A percentile compares a stretch with the other conserved stretches of the same genome.
Conservation (phyloP, 805 yeast species). For the Zygoascus biomembranicola region DNA sequence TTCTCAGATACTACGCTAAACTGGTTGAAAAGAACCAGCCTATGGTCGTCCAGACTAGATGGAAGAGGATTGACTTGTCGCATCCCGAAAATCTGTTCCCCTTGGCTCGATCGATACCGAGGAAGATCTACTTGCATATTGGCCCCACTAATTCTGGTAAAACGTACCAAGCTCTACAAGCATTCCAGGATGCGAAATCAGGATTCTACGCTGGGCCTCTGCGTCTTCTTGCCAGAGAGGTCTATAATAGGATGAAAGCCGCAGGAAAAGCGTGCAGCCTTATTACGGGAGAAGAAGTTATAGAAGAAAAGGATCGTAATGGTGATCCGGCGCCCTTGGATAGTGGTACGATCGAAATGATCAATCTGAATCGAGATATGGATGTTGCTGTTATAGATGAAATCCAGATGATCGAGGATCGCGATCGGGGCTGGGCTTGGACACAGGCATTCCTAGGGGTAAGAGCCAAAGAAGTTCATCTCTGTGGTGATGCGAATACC, state of each 20-base stretch:
- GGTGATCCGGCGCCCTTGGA: slow-evolving; percentile 72
- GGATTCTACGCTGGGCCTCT: slow-evolving; percentile 96
- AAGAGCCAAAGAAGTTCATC: slow-evolving; percentile 73
- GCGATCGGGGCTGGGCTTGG: slow-evolving; percentile 87
- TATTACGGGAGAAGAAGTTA: slow-evolving; percentile 92
- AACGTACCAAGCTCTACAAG: slow-evolving; percentile 72
- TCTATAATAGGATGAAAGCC: slow-evolving; percentile 68
- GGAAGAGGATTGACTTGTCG: slow-evolving; percentile 44
- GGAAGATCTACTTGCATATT: slow-evolving; percentile 83
- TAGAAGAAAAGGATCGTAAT: slow-evolving; percentile 52
- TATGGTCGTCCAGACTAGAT: neutral
- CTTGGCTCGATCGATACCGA: slow-evolving; percentile 64
- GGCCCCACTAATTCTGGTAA: slow-evolving; percentile 98
- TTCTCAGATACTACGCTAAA: neutral
- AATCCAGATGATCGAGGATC: slow-evolving; percentile 87
- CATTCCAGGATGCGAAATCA: slow-evolving; percentile 51
- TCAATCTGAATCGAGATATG: slow-evolving; percentile 54
- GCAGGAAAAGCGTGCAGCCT: slow-evolving; percentile 70
- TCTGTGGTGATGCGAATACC: slow-evolving; percentile 89
- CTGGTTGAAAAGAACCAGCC: neutral
- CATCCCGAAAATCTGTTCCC: slow-evolving; percentile 80
- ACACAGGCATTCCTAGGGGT: slow-evolving; percentile 84
- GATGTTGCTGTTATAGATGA: slow-evolving; percentile 93
- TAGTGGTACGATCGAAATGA: slow-evolving; percentile 92
- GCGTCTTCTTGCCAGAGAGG: slow-evolving; percentile 82